A percentile compares a stretch with the other conserved stretches of the same genome.
Evolutionary conservation across 805 yeast species (phyloP).

Genomic region (Komagataella populi): DNA sequence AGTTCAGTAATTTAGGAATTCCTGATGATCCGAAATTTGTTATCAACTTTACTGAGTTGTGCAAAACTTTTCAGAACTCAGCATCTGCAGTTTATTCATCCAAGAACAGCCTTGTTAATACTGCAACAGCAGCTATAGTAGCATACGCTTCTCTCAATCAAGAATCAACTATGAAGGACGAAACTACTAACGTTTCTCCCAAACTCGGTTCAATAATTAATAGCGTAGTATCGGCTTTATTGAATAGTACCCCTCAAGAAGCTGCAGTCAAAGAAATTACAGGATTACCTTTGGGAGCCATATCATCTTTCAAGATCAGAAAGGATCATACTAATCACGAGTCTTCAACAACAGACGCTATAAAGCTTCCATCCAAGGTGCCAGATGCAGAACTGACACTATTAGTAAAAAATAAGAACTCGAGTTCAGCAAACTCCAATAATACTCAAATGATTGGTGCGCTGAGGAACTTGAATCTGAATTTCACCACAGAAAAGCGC

Average conservation of each 20-base stretch:
- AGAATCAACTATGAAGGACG: conserved; percentile 1
- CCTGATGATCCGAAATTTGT: conserved; percentile 1
- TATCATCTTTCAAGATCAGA: conserved; percentile 15
- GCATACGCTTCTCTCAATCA: conserved; percentile 17
- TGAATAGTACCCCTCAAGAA: conserved; percentile 7
- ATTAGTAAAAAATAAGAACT: not conserved
- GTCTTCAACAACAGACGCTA: conserved; percentile 2
- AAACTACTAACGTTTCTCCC: conserved; percentile 7
- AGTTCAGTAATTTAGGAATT: conserved; percentile 20
- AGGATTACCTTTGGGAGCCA: conserved; percentile 15
- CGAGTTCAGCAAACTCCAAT: not conserved
- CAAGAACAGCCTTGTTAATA: conserved; percentile 14
- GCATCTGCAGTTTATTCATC: conserved; percentile 1
- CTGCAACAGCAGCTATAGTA: conserved; percentile 25
- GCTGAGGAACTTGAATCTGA: not conserved
- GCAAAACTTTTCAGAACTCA: not conserved
- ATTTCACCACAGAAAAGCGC: not conserved
- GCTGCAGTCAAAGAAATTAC: conserved; percentile 9
- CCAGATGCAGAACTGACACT: conserved; percentile 12
- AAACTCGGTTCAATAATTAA: conserved; percentile 9
- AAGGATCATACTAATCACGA: conserved; percentile 6
- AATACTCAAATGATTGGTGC: conserved; percentile 3
- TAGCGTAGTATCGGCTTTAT: conserved; percentile 6
- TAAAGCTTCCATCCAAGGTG: conserved; percentile 8
- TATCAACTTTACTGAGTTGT: conserved; percentile 1